Percentiles rank a stretch among this genome's conserved stretches.
Evolutionary conservation across 768 basidiomycete species (phyloP).

Genomic region (Lactifluus volemus): DNA sequence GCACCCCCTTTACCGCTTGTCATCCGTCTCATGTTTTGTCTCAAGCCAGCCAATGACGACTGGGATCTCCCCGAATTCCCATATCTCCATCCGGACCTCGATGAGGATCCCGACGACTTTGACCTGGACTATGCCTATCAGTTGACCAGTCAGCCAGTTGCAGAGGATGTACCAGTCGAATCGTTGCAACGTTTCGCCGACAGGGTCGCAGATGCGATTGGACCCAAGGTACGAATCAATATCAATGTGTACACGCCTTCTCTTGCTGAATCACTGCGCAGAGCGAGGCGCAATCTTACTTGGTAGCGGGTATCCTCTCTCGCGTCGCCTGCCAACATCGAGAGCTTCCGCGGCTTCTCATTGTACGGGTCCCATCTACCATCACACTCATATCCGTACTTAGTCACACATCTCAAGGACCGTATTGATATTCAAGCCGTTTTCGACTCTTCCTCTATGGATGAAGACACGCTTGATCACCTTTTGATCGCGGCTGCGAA

Average conservation of each 20-base stretch:
- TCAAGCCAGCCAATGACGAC: conserved; percentile 71
- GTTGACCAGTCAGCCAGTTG: conserved; percentile 47
- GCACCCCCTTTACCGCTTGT: conserved; percentile 56
- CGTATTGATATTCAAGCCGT: conserved; percentile 45
- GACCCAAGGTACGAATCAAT: conserved; percentile 41
- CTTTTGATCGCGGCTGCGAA: conserved; percentile 62
- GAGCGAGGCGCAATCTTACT: conserved; percentile 48
- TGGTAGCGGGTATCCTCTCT: conserved; percentile 52
- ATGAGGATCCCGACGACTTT: conserved; percentile 40
- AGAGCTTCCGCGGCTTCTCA: conserved; percentile 30
- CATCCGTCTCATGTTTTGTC: conserved; percentile 66
- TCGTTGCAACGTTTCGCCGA: conserved; percentile 46
- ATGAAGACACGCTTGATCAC: conserved; percentile 44
- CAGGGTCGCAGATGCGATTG: conserved; percentile 45
- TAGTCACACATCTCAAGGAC: conserved; percentile 33
- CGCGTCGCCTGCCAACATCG: conserved; percentile 62
- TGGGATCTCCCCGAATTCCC: conserved; percentile 74
- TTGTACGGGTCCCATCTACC: conserved; percentile 35
- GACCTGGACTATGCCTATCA: conserved; percentile 51
- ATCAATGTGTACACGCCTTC: neutral
- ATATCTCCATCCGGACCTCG: conserved; percentile 55
- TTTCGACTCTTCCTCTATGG: conserved; percentile 45
- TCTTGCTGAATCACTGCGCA: conserved; percentile 22
- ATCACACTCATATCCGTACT: neutral
- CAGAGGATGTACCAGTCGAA: conserved; percentile 46